Evolutionary conservation across 2,329 filamentous ascomycete genomes (phyloP).

Genomic region (Ceratocystis alfenasii): DNA sequence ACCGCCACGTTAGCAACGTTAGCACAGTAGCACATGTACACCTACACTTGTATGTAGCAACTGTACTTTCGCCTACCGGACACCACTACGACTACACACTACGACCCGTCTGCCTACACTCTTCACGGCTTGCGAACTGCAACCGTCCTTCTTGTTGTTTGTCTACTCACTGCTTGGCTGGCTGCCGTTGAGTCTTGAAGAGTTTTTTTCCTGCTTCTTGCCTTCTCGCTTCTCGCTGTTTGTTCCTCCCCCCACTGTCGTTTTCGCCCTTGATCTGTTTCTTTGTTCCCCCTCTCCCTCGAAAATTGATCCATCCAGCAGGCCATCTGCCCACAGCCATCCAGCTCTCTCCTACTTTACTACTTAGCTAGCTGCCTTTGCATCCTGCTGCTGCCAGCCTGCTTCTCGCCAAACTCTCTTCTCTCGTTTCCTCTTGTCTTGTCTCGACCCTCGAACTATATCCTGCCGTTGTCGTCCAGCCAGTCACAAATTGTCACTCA

Average conservation of each 20-base stretch:
- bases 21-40: conserved; percentile 1
- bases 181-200: background rate
- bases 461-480: conserved; percentile 14
- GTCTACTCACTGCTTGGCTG: background rate
- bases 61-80: background rate
- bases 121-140: background rate
- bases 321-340: background rate
- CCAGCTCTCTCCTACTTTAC: background rate
- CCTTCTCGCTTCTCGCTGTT: background rate
- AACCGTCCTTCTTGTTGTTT: background rate
- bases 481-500: background rate
- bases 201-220: background rate
- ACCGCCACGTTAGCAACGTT: background rate
- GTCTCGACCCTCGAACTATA: conserved; percentile 11
- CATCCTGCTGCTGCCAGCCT: conserved; percentile 22
- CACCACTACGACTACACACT: too few relatives aligned
- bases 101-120: background rate
- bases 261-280: background rate
- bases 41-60: background rate
- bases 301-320: background rate
- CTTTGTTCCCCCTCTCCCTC: too few relatives aligned
- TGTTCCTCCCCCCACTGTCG: background rate
- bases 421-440: conserved; percentile 19
- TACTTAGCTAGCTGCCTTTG: conserved; percentile 22
- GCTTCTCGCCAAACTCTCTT: conserved; percentile 20